phyloP scores from a whole-genome alignment of 2,329 filamentous ascomycete species.

The Fusarium dlaminii region DNA sequence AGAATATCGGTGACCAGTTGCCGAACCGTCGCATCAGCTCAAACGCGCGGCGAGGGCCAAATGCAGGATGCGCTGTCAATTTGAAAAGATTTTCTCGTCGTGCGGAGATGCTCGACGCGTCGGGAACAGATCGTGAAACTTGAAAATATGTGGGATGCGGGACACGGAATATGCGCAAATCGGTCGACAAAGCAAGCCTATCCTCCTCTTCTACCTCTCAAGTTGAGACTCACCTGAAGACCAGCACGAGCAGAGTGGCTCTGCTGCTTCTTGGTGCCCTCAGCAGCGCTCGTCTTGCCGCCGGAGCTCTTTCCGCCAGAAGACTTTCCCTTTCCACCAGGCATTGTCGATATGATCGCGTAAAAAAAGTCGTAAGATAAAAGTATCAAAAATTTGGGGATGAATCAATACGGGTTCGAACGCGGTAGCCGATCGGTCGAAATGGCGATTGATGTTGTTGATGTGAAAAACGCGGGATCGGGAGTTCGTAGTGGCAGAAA shows the following conservation, averaged over 20 bases:
- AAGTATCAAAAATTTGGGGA: conserved; percentile 22
- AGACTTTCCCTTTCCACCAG: conserved; percentile 94
- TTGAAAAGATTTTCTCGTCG: conserved; percentile 32
- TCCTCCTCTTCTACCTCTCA: conserved; percentile 3
- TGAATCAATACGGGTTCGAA: conserved; percentile 34
- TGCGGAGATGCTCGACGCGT: conserved; percentile 42
- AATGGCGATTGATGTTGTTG: conserved; percentile 39
- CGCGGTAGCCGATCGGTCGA: conserved; percentile 34
- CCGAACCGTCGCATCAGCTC: conserved; percentile 12
- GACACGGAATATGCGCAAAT: conserved; percentile 41
- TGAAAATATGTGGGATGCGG: conserved; percentile 39
- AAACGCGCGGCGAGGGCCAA: conserved; percentile 3
- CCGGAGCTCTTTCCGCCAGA: conserved; percentile 88
- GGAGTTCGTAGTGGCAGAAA: conserved; percentile 43
- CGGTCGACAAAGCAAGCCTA: conserved; percentile 21
- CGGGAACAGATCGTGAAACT: conserved; percentile 31
- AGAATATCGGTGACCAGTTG: conserved; percentile 11
- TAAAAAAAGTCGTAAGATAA: conserved; percentile 34
- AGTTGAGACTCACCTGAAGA: conserved; percentile 78
- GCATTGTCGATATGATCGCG: conserved; percentile 57
- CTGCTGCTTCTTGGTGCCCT: conserved; percentile 84
- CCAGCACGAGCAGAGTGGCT: conserved; percentile 96
- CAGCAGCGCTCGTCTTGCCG: conserved; percentile 74
- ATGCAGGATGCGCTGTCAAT: conserved; percentile 8
- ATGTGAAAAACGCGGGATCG: conserved; percentile 42